phyloP scores from a whole-genome alignment of 2,329 filamentous ascomycete species.

The Fusarium nodosum region DNA sequence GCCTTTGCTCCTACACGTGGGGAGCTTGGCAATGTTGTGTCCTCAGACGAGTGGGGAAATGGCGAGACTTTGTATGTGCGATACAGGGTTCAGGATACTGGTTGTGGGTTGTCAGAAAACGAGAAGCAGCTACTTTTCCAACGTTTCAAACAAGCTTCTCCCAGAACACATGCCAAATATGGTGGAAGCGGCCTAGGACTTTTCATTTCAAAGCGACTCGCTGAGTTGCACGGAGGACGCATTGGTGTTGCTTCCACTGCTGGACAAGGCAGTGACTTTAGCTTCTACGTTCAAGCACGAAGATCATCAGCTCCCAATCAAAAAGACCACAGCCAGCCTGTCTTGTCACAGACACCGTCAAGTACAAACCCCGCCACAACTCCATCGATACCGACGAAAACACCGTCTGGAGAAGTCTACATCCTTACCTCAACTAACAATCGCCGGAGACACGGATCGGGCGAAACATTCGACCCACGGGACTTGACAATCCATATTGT shows the following conservation, averaged over 20 bases:
- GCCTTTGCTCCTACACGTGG: constrained; percentile 19
- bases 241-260: constrained; percentile 72
- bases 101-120: constrained; percentile 71
- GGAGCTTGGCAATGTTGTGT: constrained; percentile 25
- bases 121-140: constrained; percentile 77
- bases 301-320: constrained; percentile 53
- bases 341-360: constrained; percentile 1
- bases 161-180: constrained; percentile 67
- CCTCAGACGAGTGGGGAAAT: constrained; percentile 51
- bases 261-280: constrained; percentile 71
- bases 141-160: constrained; percentile 73
- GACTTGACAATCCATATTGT: constrained; percentile 71
- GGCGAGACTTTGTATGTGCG: constrained; percentile 55
- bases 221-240: constrained; percentile 74
- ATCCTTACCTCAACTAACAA: background rate
- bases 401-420: background rate
- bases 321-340: constrained; percentile 20
- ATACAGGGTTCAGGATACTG: constrained; percentile 74
- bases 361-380: background rate
- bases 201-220: constrained; percentile 74
- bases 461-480: background rate
- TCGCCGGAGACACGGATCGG: background rate
- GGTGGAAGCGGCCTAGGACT: constrained; percentile 74
- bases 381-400: background rate
- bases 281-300: constrained; percentile 72